phyloP scores from a whole-genome alignment of 768 basidiomycete species.

The Boletus vermiculosoides region DNA sequence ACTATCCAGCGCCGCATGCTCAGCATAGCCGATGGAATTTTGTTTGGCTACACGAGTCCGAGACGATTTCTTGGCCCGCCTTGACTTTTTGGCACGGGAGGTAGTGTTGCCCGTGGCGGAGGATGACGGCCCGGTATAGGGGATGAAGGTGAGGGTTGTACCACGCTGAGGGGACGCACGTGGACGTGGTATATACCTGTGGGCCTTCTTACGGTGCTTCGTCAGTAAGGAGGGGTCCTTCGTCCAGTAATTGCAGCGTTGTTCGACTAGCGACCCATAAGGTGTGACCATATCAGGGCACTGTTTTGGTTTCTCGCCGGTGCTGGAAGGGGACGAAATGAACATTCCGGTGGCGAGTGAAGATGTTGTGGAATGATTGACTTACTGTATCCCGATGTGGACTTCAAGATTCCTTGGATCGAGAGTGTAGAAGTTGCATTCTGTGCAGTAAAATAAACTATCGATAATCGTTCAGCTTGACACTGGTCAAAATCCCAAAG shows the following conservation, averaged over 20 bases:
- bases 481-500: background rate
- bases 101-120: background rate
- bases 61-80: background rate
- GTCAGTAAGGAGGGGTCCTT: constrained; percentile 16
- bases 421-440: constrained; percentile 10
- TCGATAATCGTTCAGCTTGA: background rate
- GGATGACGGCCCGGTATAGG: background rate
- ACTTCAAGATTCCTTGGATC: constrained; percentile 1
- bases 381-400: constrained; percentile 16
- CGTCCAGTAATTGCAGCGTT: constrained; percentile 10
- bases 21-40: background rate
- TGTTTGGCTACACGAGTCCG: background rate
- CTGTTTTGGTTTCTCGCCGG: constrained; percentile 5
- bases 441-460: constrained; percentile 10
- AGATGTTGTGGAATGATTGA: background rate
- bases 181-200: constrained; percentile 13
- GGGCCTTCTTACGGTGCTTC: constrained; percentile 11
- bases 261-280: background rate
- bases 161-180: background rate
- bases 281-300: constrained; percentile 4
- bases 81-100: too few relatives aligned
- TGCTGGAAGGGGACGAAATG: constrained; percentile 1
- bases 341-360: background rate
- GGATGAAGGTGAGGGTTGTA: background rate
- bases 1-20: background rate